Percentiles rank a stretch among this genome's conserved stretches.
Evolutionary conservation across 179 eudicot genomes (phyloP).

Genomic region (Monotropa hypopitys): DNA sequence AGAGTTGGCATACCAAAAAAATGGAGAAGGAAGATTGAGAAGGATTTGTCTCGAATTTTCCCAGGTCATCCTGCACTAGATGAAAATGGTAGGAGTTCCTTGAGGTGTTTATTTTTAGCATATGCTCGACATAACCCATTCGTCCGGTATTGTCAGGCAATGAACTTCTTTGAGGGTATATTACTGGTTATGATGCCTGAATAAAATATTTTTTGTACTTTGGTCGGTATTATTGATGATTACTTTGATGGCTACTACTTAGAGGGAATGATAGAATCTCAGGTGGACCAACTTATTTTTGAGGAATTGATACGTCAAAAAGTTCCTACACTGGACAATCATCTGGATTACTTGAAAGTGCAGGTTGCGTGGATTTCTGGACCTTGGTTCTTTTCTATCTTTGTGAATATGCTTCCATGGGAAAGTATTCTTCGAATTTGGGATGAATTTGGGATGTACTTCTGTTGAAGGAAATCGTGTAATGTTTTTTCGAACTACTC

Average conservation of each 20-base stretch:
- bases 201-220: constrained; percentile 96
- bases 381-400: constrained; percentile 97
- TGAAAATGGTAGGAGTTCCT: constrained; percentile 90
- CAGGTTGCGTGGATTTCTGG: constrained; percentile 97
- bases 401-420: constrained; percentile 99
- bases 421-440: constrained; percentile 99
- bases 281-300: constrained; percentile 97
- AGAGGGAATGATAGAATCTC: constrained; percentile 93
- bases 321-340: constrained; percentile 86
- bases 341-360: constrained; percentile 95
- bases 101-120: constrained; percentile 86
- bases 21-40: constrained; percentile 92
- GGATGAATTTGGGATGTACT: constrained; percentile 99
- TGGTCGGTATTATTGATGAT: constrained; percentile 83
- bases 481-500: constrained; percentile 87
- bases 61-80: constrained; percentile 98
- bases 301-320: constrained; percentile 94
- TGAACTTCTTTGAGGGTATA: constrained; percentile 96
- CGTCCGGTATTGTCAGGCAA: constrained; percentile 98
- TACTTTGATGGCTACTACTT: constrained; percentile 94
- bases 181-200: constrained; percentile 95
- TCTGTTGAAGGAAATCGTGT: constrained; percentile 90
- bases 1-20: constrained; percentile 40
- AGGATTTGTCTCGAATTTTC: constrained; percentile 93
- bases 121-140: constrained; percentile 95